phyloP scores from a whole-genome alignment of 2,329 filamentous ascomycete species.

The Cadophora malorum region DNA sequence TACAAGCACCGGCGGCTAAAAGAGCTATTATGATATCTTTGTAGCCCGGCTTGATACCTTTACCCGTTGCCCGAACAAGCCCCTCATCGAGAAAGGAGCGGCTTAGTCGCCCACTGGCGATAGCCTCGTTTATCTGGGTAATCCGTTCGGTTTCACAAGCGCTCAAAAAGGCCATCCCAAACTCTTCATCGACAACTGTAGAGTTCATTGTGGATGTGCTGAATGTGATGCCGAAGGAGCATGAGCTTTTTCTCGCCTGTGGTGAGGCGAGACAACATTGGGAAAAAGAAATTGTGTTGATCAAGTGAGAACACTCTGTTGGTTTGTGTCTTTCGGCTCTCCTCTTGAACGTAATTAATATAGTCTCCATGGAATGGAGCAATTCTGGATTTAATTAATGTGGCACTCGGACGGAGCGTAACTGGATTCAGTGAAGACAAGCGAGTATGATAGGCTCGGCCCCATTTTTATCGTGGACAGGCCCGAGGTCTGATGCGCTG shows the following conservation, averaged over 20 bases:
- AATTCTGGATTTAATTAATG: neutral
- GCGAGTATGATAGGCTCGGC: neutral
- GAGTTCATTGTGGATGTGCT: no score
- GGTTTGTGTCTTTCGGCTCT: neutral
- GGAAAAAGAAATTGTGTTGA: neutral
- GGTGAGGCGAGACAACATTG: neutral
- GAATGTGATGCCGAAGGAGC: neutral
- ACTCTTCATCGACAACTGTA: neutral
- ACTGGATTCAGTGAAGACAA: neutral
- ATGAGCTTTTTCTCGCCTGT: neutral
- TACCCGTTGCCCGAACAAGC: neutral
- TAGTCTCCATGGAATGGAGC: neutral
- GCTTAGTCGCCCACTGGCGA: neutral
- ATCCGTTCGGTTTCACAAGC: neutral
- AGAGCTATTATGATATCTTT: constrained; percentile 4
- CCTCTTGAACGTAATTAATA: neutral
- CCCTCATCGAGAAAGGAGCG: neutral
- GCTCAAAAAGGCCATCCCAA: neutral
- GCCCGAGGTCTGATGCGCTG: no score
- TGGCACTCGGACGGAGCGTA: neutral
- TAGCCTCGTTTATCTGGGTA: neutral
- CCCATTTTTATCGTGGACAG: neutral
- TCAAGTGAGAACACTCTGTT: neutral
- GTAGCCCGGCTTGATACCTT: neutral
- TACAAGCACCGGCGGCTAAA: constrained; percentile 1